A percentile compares a stretch with the other conserved stretches of the same genome.
These are phyloP conservation scores for Vanrija sp. DNA, from an alignment of 1,284 basidiomycete species.

Conservation along the genomic window DNA sequence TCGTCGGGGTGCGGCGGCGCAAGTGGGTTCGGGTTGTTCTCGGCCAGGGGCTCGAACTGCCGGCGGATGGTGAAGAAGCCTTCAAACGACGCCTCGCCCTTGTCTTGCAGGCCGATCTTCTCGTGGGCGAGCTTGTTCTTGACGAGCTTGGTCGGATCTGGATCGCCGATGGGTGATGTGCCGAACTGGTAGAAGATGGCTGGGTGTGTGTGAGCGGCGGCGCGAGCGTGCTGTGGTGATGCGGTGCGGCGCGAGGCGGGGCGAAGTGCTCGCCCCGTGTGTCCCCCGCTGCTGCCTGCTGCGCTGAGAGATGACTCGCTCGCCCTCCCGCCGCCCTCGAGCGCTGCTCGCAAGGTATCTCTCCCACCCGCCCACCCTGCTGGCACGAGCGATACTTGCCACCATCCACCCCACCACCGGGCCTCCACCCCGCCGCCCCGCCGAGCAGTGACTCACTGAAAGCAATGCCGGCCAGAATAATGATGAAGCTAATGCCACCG, in stretches of 20 bases:
- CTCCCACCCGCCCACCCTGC: no score
- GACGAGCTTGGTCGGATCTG: slow-evolving; percentile 52
- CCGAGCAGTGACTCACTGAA: slow-evolving; percentile 53
- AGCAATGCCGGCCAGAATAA: slow-evolving; percentile 59
- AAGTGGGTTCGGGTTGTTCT: slow-evolving; percentile 45
- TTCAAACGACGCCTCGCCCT: slow-evolving; percentile 26
- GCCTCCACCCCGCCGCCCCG: no score
- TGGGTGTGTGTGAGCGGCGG: not conserved
- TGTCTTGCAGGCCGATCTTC: slow-evolving; percentile 19
- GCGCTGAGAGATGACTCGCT: no score
- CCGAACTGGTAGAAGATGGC: slow-evolving; percentile 57
- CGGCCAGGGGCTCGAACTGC: slow-evolving; percentile 61
- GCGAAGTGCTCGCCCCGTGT: no score
- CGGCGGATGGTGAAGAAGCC: slow-evolving; percentile 81
- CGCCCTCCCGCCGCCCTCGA: no score
- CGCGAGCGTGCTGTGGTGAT: no score
- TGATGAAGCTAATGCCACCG: slow-evolving; percentile 80
- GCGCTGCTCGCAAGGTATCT: no score
- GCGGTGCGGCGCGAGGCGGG: no score
- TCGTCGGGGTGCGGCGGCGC: slow-evolving; percentile 36
- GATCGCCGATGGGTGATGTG: slow-evolving; percentile 66
- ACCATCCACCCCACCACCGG: no score
- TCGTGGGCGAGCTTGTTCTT: slow-evolving; percentile 35
- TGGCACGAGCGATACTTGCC: no score
- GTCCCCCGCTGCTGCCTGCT: no score